These are phyloP conservation scores for Podaxis rugospora DNA, from an alignment of 768 basidiomycete genomes.

Conservation along the genomic window DNA sequence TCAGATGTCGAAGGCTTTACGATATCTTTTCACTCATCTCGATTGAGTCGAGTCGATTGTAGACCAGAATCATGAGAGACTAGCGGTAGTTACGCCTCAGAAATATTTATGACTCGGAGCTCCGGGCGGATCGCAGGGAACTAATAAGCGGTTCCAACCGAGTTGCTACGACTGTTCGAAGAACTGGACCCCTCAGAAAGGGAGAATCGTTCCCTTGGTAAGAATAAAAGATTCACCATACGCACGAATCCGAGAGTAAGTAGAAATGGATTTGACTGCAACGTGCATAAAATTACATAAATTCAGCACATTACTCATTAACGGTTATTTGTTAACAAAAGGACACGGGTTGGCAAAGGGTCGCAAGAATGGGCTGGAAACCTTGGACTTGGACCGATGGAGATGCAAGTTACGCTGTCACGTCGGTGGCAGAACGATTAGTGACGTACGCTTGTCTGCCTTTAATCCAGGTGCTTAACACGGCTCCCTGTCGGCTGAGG, in stretches of 20 bases:
- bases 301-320: too few relatives aligned
- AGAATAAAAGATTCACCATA: too few relatives aligned
- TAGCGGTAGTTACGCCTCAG: neutral
- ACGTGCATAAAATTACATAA: too few relatives aligned
- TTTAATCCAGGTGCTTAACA: constrained; percentile 71
- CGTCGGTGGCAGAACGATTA: constrained; percentile 18
- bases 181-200: neutral
- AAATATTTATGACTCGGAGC: neutral
- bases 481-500: constrained; percentile 61
- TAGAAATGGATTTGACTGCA: too few relatives aligned
- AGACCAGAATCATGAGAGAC: neutral
- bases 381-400: constrained; percentile 1
- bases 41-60: neutral
- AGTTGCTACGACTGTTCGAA: neutral
- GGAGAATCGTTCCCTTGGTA: neutral
- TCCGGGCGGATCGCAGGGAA: neutral
- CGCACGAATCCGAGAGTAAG: too few relatives aligned
- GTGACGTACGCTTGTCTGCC: constrained; percentile 67
- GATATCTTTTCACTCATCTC: neutral
- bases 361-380: too few relatives aligned
- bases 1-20: neutral
- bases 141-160: neutral
- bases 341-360: too few relatives aligned
- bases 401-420: constrained; percentile 2
- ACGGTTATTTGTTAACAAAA: too few relatives aligned